Evolutionary conservation across 2,329 filamentous ascomycete species (phyloP), one percentile per base, ranked within the genome.

Genomic region (Lachnellula occidentalis): DNA sequence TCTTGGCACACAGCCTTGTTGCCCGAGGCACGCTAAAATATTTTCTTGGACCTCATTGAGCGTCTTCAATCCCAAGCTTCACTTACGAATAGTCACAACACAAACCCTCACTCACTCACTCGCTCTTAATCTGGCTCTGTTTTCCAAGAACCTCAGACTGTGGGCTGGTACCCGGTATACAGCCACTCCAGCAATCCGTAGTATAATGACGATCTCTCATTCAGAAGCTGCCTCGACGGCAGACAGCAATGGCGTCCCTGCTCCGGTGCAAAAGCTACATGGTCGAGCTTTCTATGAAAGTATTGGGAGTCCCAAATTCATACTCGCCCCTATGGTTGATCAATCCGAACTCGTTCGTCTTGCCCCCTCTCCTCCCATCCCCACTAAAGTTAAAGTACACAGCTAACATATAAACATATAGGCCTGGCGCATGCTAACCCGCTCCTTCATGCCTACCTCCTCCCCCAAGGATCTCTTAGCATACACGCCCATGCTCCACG

Each of bases 281-380:
- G 94, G 94, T 1, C 79, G 94, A 55, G 88, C 88, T 12, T 97
- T 99, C 70, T 99, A 97, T 68, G 85, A 96, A 74, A 95, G 89
- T 68, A 87, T 99, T 58, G 94, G 94, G 21, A 92, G 87, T 57
- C 94, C 94, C 2, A 96, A 90, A 73, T 86, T 88, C 61, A 83
- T 99, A 31, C 80, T 99, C 53, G 94, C 94, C 34, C 94, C 94
- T 36, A 99, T 99, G 94, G 94, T 99, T 21, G 92, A 99, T 68
- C 90, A 96, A 71, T 96, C 91, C 34, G 94, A 99, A 76, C 96
- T 97, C 76, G 92, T 96, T 77, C 61, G 86, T 76, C 45, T 55
- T 58, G 50, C 42, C 47, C 48, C 27, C 39, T 39, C 42, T 45
- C 27, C n/a, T n/a, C n/a, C n/a, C 34, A 15, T n/a, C 9, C 41